Base-by-base conservation (phyloP, 768 basidiomycete species). In the Amanita pseudoporphyria region DNA sequence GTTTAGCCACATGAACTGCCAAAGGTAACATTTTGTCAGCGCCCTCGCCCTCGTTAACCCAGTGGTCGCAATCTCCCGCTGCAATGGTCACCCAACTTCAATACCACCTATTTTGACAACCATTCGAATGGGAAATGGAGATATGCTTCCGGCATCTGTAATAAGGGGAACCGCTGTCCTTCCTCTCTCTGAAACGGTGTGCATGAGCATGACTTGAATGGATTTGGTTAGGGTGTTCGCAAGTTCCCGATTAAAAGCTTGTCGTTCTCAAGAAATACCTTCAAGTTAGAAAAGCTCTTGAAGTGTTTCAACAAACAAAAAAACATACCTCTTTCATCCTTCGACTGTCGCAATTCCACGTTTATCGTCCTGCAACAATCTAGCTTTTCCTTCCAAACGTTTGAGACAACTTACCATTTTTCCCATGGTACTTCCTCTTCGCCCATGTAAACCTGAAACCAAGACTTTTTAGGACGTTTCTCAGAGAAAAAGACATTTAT, bases 351-450 rank as follows among this genome's bases (percentile, higher is more conserved):
- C 12, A 90, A 68, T 66, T 90, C 87, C 7, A 81, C 86, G 47
- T 87, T 89, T 53, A 91, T 79, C 12, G 82, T 68, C 87, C 88
- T 90, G 59, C 21, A 18, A 21, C 21, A 19, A 35, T 36, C 14
- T 37, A 10, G 22, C 9, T 46, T 35, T 42, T 40, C 26, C 46
- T 10, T 7, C 3, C 21, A 2, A n/a, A 19, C 13, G 31, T 21
- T 49, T 37, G 7, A 41, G 26, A 14, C 10, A 50, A 28, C 18
- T 12, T 16, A 87, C 88, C 88, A 91, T 64, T 87, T 81, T 61
- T 91, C 89, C 88, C 88, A 91, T 46, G 87, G 79, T 12, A 89
- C 78, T 21, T 90, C 86, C 60, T 91, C 88, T 66, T 91, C 84
- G 1, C 75, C 81, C 56, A 74, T 71, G 35, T 81, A 81, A 9